A percentile compares a stretch with the other conserved stretches of the same genome.
These are phyloP conservation scores for Russula griseocarnosa DNA, from an alignment of 768 basidiomycete species.

Conservation along the genomic window DNA sequence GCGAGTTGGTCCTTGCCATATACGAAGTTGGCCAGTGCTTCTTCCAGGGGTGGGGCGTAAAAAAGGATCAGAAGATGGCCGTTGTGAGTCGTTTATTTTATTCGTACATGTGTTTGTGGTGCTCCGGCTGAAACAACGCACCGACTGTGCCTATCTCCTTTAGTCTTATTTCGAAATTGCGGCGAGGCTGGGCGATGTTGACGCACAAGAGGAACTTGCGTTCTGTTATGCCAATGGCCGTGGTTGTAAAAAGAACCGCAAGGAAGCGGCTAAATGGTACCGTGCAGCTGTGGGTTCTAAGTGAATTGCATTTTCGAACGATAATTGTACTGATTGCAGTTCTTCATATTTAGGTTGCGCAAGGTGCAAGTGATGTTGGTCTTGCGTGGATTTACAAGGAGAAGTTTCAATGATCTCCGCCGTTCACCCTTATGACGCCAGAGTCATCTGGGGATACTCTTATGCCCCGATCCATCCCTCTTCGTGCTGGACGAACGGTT, in stretches of 20 bases:
- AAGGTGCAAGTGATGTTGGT: constrained; percentile 78
- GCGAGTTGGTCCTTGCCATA: constrained; percentile 81
- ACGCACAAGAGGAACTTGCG: constrained; percentile 82
- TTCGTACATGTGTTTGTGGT: not conserved
- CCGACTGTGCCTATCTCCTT: not conserved
- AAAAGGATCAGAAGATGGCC: constrained; percentile 86
- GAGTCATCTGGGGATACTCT: not conserved
- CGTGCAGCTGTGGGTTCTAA: constrained; percentile 62
- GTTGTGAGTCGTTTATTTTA: constrained; percentile 48
- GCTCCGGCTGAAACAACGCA: not conserved
- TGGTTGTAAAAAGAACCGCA: constrained; percentile 85
- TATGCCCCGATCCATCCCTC: not conserved
- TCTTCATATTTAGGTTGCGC: constrained; percentile 43
- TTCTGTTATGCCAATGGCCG: constrained; percentile 84
- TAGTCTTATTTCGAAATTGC: constrained; percentile 84
- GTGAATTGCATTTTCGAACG: not conserved
- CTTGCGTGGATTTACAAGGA: constrained; percentile 91
- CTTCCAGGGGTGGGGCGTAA: constrained; percentile 87
- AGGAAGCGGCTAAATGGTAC: constrained; percentile 87
- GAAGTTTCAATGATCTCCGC: constrained; percentile 49
- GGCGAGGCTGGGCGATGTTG: constrained; percentile 77
- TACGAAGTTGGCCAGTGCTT: constrained; percentile 93
- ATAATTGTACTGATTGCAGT: not conserved
- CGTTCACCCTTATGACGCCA: not conserved
- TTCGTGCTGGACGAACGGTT: not conserved